Evolutionary conservation across 2,329 filamentous ascomycete species (phyloP).

Genomic region (Xylaria sp.): DNA sequence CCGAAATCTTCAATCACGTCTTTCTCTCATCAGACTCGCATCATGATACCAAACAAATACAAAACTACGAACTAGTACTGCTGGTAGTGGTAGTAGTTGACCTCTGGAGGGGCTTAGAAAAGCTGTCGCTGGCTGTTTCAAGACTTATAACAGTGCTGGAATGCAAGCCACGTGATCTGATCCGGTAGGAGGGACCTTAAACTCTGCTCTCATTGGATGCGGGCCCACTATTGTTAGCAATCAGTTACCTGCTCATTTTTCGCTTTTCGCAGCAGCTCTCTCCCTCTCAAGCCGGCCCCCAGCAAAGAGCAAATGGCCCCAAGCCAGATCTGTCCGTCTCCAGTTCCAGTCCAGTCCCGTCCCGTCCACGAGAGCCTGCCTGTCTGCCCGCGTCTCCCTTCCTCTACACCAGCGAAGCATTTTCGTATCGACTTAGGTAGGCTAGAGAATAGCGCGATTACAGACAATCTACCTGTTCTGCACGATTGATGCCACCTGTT

Average conservation of each 20-base stretch:
- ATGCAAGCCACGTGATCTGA: constrained; percentile 24
- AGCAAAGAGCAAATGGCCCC: constrained; percentile 18
- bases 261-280: not conserved
- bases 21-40: too few species aligned
- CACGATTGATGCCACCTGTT: constrained; percentile 5
- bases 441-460: not conserved
- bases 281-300: not conserved
- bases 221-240: constrained; percentile 20
- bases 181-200: not conserved
- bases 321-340: constrained; percentile 19
- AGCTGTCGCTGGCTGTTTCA: not conserved
- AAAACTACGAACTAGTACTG: too few species aligned
- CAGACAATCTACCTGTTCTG: not conserved
- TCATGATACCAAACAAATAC: too few species aligned
- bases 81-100: too few species aligned
- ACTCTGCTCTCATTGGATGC: not conserved
- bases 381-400: constrained; percentile 20
- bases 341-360: not conserved
- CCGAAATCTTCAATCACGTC: too few species aligned
- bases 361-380: constrained; percentile 20
- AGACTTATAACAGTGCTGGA: not conserved
- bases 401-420: constrained; percentile 14
- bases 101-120: too few species aligned
- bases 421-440: not conserved
- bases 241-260: constrained; percentile 11